Evolutionary conservation across 805 yeast genomes (phyloP).

Genomic region (Ogataea naganishii): DNA sequence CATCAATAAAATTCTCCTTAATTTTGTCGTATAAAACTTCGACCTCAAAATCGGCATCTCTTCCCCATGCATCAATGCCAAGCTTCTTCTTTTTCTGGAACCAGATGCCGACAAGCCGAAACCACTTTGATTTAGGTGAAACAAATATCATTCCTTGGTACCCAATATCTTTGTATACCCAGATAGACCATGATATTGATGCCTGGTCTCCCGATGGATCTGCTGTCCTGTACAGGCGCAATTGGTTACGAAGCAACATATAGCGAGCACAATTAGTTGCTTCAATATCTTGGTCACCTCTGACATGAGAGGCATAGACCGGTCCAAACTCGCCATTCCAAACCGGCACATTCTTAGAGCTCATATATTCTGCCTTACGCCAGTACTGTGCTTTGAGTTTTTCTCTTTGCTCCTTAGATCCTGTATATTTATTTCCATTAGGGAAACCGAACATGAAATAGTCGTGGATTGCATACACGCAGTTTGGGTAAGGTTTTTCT

Average conservation of each 20-base stretch:
- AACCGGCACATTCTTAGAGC: constrained; percentile 33
- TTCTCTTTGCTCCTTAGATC: constrained; percentile 25
- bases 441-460: constrained; percentile 39
- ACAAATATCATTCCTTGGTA: constrained; percentile 41
- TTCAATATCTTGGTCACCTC: constrained; percentile 32
- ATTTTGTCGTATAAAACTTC: constrained; percentile 28
- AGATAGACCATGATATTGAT: constrained; percentile 41
- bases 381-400: constrained; percentile 30
- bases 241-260: constrained; percentile 34
- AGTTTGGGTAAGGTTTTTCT: constrained; percentile 24
- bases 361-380: constrained; percentile 34
- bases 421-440: constrained; percentile 22
- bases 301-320: constrained; percentile 32
- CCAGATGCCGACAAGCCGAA: constrained; percentile 30
- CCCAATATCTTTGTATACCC: constrained; percentile 46
- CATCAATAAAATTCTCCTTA: constrained; percentile 26
- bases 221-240: constrained; percentile 31
- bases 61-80: constrained; percentile 43
- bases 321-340: constrained; percentile 50
- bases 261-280: constrained; percentile 31
- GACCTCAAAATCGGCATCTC: constrained; percentile 31
- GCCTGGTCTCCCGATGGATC: constrained; percentile 38
- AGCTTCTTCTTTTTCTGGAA: constrained; percentile 32
- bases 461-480: constrained; percentile 42
- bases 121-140: constrained; percentile 34